Base-by-base conservation (phyloP, 257 asterid species). In the Solanum pinnatisectum region DNA sequence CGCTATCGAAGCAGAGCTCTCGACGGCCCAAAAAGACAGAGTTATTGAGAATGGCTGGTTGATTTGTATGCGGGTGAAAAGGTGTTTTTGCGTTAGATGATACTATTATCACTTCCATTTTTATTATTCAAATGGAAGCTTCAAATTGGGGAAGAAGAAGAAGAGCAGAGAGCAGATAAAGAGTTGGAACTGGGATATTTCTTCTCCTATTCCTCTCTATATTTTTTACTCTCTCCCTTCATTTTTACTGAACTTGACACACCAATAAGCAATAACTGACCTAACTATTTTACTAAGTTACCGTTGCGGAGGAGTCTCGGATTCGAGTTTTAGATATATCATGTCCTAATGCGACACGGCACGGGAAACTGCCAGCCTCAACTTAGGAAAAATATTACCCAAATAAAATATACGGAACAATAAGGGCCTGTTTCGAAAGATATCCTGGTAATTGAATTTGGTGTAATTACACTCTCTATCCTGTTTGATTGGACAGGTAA, bases 1-100 rank as follows among this genome's bases (percentile, higher is more conserved):
- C 59, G 84, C 91, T 87, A 30, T 91, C 92, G 92, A 94, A 93
- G 93, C 95, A 95, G 91, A 96, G 98, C 90, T 92, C 93, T 77
- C 98, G 98, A 71, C 99, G 98, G 89, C 98, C 94, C 68, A 93
- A 86, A 46, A 89, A 84, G 0, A 81, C 30, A 3, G 68, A 78
- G 63, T 42, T 27, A 14, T 27, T 42, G 84, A 40, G 16, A 77
- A 40, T 46, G 12, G 85, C 5, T 46, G n/a, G 25, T 44, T 79
- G 84, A 8, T 25, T 42, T 42, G n/a, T 20, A 10, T 25, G 67
- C 5, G 18, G 52, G 0, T 36, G 83, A 37, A n/a, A 30, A 32
- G 36, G 86, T 49, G 86, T 20, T 82, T 36, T 30, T 82, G 59
- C 42, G 12, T 32, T 82, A 18, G 44, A 18, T 30, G 90, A 30